Evolutionary conservation across 2,329 filamentous ascomycete genomes (phyloP).

Genomic region (Stromatinia cepivora): DNA sequence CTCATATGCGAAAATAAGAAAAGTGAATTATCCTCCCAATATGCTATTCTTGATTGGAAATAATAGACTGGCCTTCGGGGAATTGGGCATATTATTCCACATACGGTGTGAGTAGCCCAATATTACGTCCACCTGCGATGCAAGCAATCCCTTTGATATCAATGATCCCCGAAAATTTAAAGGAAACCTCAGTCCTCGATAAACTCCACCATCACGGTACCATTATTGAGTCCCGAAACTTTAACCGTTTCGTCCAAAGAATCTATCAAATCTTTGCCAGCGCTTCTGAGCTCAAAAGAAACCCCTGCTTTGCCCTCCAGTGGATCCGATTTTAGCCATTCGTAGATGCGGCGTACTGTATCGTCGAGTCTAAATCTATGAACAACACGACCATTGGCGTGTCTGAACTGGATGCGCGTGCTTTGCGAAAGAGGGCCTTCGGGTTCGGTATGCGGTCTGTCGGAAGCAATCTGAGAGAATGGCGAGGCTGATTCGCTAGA

Average conservation of each 20-base stretch:
- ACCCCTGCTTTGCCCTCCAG: constrained; percentile 75
- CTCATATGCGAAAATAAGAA: background rate
- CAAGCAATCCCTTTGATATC: constrained; percentile 18
- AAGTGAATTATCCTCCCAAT: background rate
- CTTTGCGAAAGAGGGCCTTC: constrained; percentile 61
- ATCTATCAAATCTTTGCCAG: constrained; percentile 84
- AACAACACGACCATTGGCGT: constrained; percentile 81
- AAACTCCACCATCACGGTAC: constrained; percentile 94
- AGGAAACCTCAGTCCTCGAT: constrained; percentile 49
- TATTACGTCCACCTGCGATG: constrained; percentile 13
- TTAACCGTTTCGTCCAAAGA: constrained; percentile 71
- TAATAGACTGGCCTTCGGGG: background rate
- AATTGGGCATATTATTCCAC: background rate
- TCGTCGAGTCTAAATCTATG: constrained; percentile 80
- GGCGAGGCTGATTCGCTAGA: constrained; percentile 43
- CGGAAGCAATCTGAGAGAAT: constrained; percentile 72
- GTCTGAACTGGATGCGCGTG: constrained; percentile 90
- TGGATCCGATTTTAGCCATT: constrained; percentile 92
- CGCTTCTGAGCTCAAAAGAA: constrained; percentile 83
- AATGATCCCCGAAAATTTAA: constrained; percentile 1
- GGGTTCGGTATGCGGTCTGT: constrained; percentile 77
- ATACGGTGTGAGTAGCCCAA: background rate
- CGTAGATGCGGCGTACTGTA: constrained; percentile 79
- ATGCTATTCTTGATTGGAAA: background rate
- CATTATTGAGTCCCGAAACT: constrained; percentile 84